These are phyloP conservation scores for Nemania sp. DNA, from an alignment of 2,329 filamentous ascomycete species.

Conservation along the genomic window DNA sequence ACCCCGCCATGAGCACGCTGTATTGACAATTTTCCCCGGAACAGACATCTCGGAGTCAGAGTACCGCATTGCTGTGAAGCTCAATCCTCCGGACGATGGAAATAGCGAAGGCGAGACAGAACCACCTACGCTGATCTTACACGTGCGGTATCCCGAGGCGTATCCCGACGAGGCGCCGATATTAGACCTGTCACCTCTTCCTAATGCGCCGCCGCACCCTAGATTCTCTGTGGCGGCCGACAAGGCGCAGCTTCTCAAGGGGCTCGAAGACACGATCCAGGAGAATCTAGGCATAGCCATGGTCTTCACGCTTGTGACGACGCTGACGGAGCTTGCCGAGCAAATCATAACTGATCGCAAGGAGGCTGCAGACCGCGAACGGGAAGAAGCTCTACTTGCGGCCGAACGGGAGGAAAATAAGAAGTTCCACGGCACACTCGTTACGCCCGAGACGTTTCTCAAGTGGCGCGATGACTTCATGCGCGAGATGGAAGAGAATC, in stretches of 20 bases:
- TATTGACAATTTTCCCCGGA: slow-evolving; percentile 22
- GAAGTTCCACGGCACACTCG: slow-evolving; percentile 90
- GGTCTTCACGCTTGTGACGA: slow-evolving; percentile 88
- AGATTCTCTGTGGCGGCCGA: slow-evolving; percentile 82
- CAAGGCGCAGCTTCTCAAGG: slow-evolving; percentile 71
- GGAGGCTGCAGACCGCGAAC: slow-evolving; percentile 61
- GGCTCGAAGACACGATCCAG: slow-evolving; percentile 74
- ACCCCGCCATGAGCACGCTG: slow-evolving; percentile 15
- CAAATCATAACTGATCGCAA: slow-evolving; percentile 75
- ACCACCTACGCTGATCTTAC: slow-evolving; percentile 74
- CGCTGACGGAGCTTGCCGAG: slow-evolving; percentile 90
- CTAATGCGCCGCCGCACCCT: slow-evolving; percentile 69
- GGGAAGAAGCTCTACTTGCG: slow-evolving; percentile 57
- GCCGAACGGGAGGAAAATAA: slow-evolving; percentile 90
- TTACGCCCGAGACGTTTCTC: slow-evolving; percentile 84
- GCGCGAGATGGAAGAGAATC: slow-evolving; percentile 77
- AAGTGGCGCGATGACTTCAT: slow-evolving; percentile 80
- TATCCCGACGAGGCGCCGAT: slow-evolving; percentile 88
- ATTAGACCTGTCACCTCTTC: slow-evolving; percentile 76
- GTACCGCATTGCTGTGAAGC: slow-evolving; percentile 81
- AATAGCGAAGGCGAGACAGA: slow-evolving; percentile 65
- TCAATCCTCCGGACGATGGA: slow-evolving; percentile 72
- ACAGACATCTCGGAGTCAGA: slow-evolving; percentile 87
- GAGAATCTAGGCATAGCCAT: slow-evolving; percentile 98
- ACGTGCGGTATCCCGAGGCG: slow-evolving; percentile 83